These are phyloP conservation scores for Leishmania braziliensis DNA, from an alignment of 208 protist species.

Conservation along the genomic window DNA sequence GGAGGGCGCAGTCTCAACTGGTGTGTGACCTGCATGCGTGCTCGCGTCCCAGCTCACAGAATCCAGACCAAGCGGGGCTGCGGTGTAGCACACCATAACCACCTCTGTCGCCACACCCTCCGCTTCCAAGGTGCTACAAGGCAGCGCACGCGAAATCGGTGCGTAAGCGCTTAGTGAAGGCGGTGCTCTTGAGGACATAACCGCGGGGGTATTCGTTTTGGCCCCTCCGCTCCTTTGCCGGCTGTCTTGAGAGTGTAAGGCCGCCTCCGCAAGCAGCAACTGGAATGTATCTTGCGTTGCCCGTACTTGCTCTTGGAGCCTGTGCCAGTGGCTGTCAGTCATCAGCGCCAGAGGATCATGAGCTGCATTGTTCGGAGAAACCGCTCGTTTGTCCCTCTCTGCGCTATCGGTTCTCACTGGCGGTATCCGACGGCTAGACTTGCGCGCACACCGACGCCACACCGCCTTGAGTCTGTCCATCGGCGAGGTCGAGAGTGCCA, in stretches of 20 bases:
- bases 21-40: background rate
- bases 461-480: background rate
- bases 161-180: background rate
- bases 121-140: background rate
- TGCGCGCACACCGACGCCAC: background rate
- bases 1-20: background rate
- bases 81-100: background rate
- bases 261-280: background rate
- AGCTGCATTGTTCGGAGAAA: background rate
- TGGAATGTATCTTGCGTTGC: background rate
- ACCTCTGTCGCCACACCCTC: background rate
- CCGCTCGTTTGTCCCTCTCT: background rate
- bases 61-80: background rate
- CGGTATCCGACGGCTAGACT: background rate
- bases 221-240: background rate
- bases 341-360: conserved; percentile 1
- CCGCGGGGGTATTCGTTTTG: background rate
- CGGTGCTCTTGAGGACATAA: background rate
- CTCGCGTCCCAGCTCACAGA: conserved; percentile 1
- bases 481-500: background rate
- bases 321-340: conserved; percentile 1
- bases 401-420: background rate
- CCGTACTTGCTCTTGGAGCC: background rate
- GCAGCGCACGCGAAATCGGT: background rate
- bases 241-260: background rate